These are phyloP conservation scores for Fusarium sarcochroum DNA, from an alignment of 2,329 filamentous ascomycete species.

Conservation along the genomic window DNA sequence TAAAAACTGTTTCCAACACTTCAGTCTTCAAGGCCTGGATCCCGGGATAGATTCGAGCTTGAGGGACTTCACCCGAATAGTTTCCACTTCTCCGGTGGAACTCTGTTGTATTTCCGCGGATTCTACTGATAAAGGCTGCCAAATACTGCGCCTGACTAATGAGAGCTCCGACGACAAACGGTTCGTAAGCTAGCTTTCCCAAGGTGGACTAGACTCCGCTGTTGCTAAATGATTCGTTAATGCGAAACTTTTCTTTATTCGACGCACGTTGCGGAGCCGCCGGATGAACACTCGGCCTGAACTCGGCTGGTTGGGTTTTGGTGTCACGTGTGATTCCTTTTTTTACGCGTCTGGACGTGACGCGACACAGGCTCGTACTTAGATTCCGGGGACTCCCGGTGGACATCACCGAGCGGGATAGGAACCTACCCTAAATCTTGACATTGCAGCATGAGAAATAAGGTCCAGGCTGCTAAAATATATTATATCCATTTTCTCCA, in stretches of 20 bases:
- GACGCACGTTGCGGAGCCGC: background rate
- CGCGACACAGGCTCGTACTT: background rate
- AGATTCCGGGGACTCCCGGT: background rate
- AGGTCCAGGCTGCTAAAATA: background rate
- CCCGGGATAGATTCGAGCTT: background rate
- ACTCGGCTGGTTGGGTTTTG: background rate
- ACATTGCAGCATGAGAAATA: background rate
- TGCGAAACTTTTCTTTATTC: too few relatives aligned
- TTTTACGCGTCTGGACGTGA: background rate
- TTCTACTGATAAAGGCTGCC: background rate
- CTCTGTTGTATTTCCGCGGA: conserved; percentile 9
- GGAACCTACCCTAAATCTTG: background rate
- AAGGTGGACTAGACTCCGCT: background rate
- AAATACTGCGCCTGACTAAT: background rate
- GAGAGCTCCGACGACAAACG: background rate
- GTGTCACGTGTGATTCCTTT: background rate
- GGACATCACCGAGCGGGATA: background rate
- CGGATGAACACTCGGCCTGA: background rate
- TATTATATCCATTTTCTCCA: background rate
- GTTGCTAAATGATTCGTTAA: background rate
- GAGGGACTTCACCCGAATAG: background rate
- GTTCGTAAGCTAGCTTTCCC: background rate
- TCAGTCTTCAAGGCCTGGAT: background rate
- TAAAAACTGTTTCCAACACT: background rate
- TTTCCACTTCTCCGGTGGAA: background rate